These are phyloP conservation scores for Dryadomyces quercus-mongolicae DNA, from an alignment of 2,329 filamentous ascomycete species.

Conservation along the genomic window DNA sequence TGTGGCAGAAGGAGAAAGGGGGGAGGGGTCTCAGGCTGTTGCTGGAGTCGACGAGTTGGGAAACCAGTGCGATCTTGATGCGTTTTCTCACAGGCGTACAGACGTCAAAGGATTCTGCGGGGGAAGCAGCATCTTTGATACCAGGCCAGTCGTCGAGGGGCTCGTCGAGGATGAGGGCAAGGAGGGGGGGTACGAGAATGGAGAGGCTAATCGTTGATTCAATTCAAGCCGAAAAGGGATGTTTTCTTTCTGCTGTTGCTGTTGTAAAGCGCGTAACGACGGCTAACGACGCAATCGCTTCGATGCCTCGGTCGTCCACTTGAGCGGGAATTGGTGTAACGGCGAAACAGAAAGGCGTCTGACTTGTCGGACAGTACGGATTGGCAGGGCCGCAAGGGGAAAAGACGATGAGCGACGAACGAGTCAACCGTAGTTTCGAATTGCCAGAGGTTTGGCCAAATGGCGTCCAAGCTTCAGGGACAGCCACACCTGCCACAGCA, in stretches of 20 bases:
- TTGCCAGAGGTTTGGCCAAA: background rate
- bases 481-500: constrained; percentile 1
- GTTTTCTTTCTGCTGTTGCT: too few species aligned
- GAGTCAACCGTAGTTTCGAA: background rate
- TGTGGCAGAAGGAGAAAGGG: background rate
- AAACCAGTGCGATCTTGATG: background rate
- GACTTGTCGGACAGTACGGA: background rate
- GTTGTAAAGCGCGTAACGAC: too few species aligned
- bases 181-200: background rate
- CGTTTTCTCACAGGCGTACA: background rate
- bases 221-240: too few species aligned
- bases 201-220: background rate
- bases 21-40: background rate
- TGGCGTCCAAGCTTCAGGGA: background rate
- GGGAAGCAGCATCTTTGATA: background rate
- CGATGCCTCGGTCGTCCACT: background rate
- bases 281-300: too few species aligned
- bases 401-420: background rate
- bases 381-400: background rate
- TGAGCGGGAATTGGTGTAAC: background rate
- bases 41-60: background rate
- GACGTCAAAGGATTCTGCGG: background rate
- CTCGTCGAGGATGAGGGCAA: background rate
- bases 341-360: too few species aligned
- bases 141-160: background rate